Evolutionary conservation across 306 rosid genomes (phyloP).

Genomic region (Fagus sylvatica): DNA sequence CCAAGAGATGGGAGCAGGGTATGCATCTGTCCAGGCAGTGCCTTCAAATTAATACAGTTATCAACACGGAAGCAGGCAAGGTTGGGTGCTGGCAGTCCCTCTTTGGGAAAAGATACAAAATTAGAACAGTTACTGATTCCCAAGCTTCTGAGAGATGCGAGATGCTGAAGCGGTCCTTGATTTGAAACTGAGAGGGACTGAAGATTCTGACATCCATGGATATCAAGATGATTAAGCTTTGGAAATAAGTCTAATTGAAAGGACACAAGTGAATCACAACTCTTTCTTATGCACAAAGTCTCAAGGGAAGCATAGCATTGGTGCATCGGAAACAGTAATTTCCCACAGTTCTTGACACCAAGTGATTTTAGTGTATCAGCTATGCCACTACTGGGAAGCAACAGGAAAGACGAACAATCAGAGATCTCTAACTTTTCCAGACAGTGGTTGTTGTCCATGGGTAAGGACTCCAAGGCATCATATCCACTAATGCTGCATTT

Average conservation of each 20-base stretch:
- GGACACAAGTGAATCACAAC: conserved; percentile 6
- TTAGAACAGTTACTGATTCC: not conserved
- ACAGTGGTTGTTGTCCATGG: no score
- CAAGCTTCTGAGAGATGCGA: not conserved
- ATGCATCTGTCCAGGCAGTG: conserved; percentile 20
- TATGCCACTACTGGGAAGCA: no score
- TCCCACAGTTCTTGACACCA: not conserved
- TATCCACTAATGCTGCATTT: no score
- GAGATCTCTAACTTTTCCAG: no score
- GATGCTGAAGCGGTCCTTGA: not conserved
- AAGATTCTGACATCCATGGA: not conserved
- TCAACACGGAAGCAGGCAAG: not conserved
- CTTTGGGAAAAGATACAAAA: conserved; percentile 20
- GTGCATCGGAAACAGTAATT: not conserved
- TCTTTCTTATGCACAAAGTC: not conserved
- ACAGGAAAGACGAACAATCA: no score
- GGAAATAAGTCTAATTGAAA: conserved; percentile 17
- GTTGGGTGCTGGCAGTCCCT: conserved; percentile 16
- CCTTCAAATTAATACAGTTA: not conserved
- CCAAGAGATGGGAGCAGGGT: conserved; percentile 12
- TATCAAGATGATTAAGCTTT: accelerated
- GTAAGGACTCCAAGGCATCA: no score
- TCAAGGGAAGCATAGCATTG: conserved; percentile 5
- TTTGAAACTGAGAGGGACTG: not conserved
- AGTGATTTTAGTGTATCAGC: no score